phyloP scores from a whole-genome alignment of 352 stramenopile species.

The Phytophthora podocarpi region DNA sequence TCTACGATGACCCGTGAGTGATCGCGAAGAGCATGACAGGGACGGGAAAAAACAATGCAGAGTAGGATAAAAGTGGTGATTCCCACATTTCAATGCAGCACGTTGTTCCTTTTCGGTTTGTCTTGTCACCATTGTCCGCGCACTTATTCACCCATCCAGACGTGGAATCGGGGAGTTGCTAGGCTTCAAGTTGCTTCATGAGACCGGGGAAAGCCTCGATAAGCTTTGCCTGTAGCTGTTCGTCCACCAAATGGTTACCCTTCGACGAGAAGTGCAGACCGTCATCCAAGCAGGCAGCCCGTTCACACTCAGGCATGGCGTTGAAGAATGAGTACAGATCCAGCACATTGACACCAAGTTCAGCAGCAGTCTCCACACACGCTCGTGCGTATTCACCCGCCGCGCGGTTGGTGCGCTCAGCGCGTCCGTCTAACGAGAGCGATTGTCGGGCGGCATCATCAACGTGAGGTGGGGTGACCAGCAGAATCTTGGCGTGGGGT shows the following conservation, averaged over 20 bases:
- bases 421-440: background rate
- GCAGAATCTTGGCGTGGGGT: slow-evolving; percentile 42
- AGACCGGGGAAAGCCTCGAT: slow-evolving; percentile 28
- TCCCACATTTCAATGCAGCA: too few relatives aligned
- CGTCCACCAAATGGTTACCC: slow-evolving; percentile 55
- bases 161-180: slow-evolving; percentile 43
- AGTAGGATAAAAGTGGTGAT: too few relatives aligned
- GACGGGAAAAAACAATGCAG: too few relatives aligned
- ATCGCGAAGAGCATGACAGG: too few relatives aligned
- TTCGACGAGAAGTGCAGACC: slow-evolving; percentile 56
- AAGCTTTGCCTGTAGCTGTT: slow-evolving; percentile 46
- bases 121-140: too few relatives aligned
- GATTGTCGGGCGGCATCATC: slow-evolving; percentile 41
- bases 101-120: too few relatives aligned
- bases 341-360: slow-evolving; percentile 37
- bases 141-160: slow-evolving; percentile 26
- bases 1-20: too few relatives aligned
- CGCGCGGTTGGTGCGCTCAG: slow-evolving; percentile 52
- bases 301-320: slow-evolving; percentile 28
- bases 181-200: slow-evolving; percentile 33
- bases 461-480: slow-evolving; percentile 65
- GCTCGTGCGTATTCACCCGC: slow-evolving; percentile 48
- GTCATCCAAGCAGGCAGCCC: slow-evolving; percentile 46
- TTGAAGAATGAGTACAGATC: slow-evolving; percentile 62
- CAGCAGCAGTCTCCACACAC: slow-evolving; percentile 43